A percentile compares a stretch with the other conserved stretches of the same genome.
phyloP scores from a whole-genome alignment of 2,329 filamentous ascomycete genomes.

The Clonostachys rosea region DNA sequence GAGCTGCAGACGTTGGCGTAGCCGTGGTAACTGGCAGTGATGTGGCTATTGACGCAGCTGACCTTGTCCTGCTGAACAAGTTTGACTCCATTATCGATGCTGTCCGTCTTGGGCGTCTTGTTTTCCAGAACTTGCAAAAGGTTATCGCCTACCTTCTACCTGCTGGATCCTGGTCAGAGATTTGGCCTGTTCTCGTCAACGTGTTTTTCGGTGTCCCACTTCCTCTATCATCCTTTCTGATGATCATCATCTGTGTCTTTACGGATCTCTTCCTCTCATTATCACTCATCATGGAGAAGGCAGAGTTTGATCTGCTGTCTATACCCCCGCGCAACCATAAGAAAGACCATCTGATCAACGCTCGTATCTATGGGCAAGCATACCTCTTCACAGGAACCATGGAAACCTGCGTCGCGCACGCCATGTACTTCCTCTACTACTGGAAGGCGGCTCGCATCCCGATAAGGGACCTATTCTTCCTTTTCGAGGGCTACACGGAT shows the following conservation, averaged over 20 bases:
- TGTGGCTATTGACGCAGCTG: constrained; percentile 59
- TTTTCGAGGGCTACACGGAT: constrained; percentile 39
- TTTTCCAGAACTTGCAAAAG: constrained; percentile 34
- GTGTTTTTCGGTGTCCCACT: constrained; percentile 51
- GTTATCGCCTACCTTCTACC: constrained; percentile 40
- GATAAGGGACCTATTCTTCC: constrained; percentile 39
- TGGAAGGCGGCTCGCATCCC: constrained; percentile 41
- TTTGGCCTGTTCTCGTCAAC: constrained; percentile 52
- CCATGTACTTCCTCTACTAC: constrained; percentile 52
- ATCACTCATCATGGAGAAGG: constrained; percentile 49
- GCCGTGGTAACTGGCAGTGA: constrained; percentile 61
- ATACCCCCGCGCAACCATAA: constrained; percentile 44
- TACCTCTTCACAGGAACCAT: constrained; percentile 48
- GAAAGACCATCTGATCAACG: constrained; percentile 45
- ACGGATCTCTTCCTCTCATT: constrained; percentile 47
- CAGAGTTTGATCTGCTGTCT: constrained; percentile 46
- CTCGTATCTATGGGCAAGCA: constrained; percentile 43
- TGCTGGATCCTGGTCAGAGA: constrained; percentile 50
- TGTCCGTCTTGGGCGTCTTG: constrained; percentile 38
- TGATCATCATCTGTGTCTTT: constrained; percentile 55
- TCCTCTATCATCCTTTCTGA: constrained; percentile 45
- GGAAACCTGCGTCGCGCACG: constrained; percentile 41
- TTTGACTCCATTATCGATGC: constrained; percentile 68
- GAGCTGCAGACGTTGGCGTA: constrained; percentile 65
- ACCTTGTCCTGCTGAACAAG: constrained; percentile 65